Base-by-base conservation (phyloP, 805 yeast genomes). In the Saccharomycopsis sp. region DNA sequence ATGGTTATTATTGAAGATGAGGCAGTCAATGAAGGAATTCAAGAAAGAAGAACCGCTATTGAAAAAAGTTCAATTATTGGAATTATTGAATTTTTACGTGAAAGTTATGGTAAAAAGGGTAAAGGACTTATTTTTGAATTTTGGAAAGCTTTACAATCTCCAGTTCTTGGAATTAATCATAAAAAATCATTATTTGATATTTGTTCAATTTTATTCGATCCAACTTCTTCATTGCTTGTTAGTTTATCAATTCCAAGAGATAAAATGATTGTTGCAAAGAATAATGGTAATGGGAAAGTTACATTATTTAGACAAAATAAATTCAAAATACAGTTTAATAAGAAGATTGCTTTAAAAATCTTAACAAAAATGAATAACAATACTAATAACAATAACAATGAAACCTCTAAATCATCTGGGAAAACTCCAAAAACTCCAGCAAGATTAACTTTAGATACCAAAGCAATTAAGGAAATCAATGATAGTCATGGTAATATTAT, bases 91-190 rank as follows among this genome's bases (percentile, higher is more conserved):
- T 52, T 79, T 4, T 58, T 84, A 10, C 61, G 89, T 38, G 64
- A 80, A 37, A 80, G 76, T 39, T 70, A 74, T 43, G 57, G 61
- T 5, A 64, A 71, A 37, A n/a, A n/a, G n/a, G 76, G 80, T 1
- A 53, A 58, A 21, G 84, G 86, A 0, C 60, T 92, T 17, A 67
- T 69, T 40, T 51, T 54, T 2, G 69, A 70, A 6, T 51, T 92
- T 1, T 87, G 96, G 96, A 65, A 69, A 33, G 66, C 77, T 8
- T 56, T 87, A 6, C 81, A 78, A 50, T 66, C 81, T 0, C 74
- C 81, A 2, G 56, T 78, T 20, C 45, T 79, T 15, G 69, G 81
- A 10, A 59, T 84, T 2, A 60, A 70, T 31, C 77, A 76, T 26
- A 74, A 77, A 48, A 67, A 88, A 42, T 57, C 68, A 27, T 52